Evolutionary conservation across 768 basidiomycete genomes (phyloP).

Genomic region (Tulasnella calospora): DNA sequence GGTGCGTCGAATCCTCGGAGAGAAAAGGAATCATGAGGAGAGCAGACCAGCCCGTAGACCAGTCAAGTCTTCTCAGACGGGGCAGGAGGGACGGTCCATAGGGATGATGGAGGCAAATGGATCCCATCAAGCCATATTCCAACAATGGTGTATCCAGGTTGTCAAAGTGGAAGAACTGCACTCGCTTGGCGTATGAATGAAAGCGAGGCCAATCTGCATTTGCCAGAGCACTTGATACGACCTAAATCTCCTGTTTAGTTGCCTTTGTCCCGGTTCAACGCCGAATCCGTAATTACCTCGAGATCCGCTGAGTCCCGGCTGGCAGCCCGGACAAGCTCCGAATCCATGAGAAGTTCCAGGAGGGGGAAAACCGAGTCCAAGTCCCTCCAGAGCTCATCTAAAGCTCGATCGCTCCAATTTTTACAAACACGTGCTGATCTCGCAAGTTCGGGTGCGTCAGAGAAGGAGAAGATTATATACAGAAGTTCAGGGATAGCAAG

Average conservation of each 20-base stretch:
- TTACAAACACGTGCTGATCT: background rate
- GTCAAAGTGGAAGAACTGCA: background rate
- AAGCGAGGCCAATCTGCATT: background rate
- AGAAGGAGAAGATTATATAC: background rate
- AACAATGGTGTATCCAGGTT: background rate
- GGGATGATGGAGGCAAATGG: background rate
- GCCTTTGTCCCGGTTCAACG: too few relatives aligned
- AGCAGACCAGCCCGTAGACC: background rate
- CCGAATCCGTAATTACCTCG: too few relatives aligned
- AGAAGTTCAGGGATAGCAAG: conserved; percentile 6
- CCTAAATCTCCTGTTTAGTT: background rate
- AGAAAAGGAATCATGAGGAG: background rate
- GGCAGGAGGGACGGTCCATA: background rate
- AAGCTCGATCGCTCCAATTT: background rate
- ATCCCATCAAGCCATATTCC: too few relatives aligned
- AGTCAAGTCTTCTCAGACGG: background rate
- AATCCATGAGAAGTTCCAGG: background rate
- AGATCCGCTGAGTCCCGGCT: too few relatives aligned
- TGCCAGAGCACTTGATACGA: background rate
- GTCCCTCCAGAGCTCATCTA: background rate
- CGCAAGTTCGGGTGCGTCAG: background rate
- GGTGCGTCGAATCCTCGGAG: background rate
- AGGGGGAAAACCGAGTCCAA: background rate
- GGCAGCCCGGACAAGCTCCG: too few relatives aligned
- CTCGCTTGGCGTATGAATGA: background rate